Evolutionary conservation across 2,329 filamentous ascomycete genomes (phyloP), one percentile per base, ranked within the genome.

Genomic region (Neofusicoccum ribis): DNA sequence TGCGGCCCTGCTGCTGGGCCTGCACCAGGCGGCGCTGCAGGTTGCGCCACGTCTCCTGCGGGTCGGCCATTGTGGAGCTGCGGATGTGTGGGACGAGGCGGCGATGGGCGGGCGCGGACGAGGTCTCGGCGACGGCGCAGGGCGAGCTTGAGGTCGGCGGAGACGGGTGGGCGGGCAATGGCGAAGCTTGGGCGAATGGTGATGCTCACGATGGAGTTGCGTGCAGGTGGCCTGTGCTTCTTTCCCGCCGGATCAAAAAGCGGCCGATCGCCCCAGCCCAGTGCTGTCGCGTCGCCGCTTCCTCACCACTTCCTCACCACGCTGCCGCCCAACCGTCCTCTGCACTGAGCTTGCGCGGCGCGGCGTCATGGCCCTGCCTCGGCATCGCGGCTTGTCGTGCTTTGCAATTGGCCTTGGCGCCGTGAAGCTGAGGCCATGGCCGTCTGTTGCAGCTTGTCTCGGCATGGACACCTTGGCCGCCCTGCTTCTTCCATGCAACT

Each of bases 31-130:
- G 85, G 73, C 83, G 83, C 79, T 89, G 87, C 70, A 91, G 80
- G 72, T 84, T 84, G 77, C 84, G 82, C 85, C 87, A 90, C 71
- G 87, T 84, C 77, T 91, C 87, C 74, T 85, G 84, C 61, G 88
- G 88, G 75, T 88, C 87, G 54, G 47, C 7, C 61, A 63, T 63
- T 20, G 39, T 17, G 49, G 23, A 12, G 9, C 12, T n/a, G 15
- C 14, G 59, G 20, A 34, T 14, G 46, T 36, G 41, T 23, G 12
- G 20, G 37, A 15, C 17, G 41, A 36, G 17, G 15, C 15, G 11
- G 43, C n/a, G 41, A 15, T 15, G 43, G 11, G 12, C 27, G 27
- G 15, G 43, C 14, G 39, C 56, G 56, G 15, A 15, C 31, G n/a
- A 47, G n/a, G 6, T 36, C 41, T 12, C 31, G 12, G 12, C 12